Percentiles rank a stretch among this genome's conserved stretches.
phyloP scores from a whole-genome alignment of 129 eudicot species.

The Flaveria linearis region DNA sequence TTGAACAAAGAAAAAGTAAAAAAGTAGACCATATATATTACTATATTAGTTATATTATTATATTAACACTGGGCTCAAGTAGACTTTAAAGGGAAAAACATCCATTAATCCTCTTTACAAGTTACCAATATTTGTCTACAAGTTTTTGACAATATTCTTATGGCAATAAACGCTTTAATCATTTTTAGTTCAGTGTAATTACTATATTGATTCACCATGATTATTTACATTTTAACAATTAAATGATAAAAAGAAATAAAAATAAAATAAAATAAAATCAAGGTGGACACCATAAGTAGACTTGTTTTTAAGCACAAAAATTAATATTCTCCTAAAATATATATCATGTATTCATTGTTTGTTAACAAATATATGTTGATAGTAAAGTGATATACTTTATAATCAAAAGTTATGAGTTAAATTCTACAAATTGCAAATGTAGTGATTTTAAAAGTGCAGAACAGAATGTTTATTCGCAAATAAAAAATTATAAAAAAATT shows the following conservation, averaged over 20 bases:
- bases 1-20: constrained; percentile 42
- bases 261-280: no score
- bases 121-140: constrained; percentile 13
- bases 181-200: neutral
- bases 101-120: constrained; percentile 18
- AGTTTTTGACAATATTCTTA: neutral
- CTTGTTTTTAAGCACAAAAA: no score
- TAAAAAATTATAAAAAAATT: no score
- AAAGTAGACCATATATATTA: constrained; percentile 29
- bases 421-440: no score
- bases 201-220: neutral
- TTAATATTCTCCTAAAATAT: neutral
- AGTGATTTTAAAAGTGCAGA: no score
- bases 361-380: neutral
- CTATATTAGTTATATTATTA: constrained; percentile 18
- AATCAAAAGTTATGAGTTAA: neutral
- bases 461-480: no score
- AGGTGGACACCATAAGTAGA: no score
- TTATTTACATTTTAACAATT: neutral
- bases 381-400: no score
- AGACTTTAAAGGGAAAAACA: constrained; percentile 23
- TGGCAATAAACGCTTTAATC: neutral
- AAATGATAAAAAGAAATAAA: neutral
- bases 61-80: constrained; percentile 43
- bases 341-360: neutral